A percentile compares a stretch with the other conserved stretches of the same genome.
Evolutionary conservation across 306 rosid genomes (phyloP).

Genomic region (Malus fusca): DNA sequence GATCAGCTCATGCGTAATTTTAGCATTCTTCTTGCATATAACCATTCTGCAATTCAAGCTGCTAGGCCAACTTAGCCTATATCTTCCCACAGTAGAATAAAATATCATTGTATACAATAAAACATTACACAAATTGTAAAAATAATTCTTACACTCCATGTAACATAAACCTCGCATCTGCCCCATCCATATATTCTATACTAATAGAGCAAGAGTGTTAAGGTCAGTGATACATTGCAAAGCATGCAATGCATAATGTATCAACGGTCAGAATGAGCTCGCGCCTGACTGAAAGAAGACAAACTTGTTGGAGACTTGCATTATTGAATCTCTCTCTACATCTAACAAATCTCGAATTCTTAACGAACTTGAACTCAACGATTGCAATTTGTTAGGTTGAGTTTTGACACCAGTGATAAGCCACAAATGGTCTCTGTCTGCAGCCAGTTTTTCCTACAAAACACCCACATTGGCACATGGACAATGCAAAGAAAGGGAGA

Average conservation of each 20-base stretch:
- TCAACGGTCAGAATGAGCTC: neutral
- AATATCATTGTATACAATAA: too few species aligned
- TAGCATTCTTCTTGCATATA: neutral
- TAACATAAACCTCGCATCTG: too few species aligned
- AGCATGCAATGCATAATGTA: neutral
- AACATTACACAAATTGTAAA: too few species aligned
- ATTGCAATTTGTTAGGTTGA: constrained; percentile 11
- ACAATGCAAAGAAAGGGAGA: neutral
- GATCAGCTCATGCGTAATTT: too few species aligned
- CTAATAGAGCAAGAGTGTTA: too few species aligned
- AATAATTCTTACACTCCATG: too few species aligned
- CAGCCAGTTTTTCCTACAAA: neutral
- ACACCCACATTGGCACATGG: constrained; percentile 26
- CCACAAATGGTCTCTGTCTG: constrained; percentile 9
- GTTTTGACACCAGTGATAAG: neutral
- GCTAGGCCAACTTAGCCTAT: neutral
- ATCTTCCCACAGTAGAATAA: too few species aligned
- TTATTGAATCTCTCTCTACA: neutral
- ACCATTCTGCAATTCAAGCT: too few species aligned
- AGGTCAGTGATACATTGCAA: too few species aligned
- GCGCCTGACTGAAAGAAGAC: too few species aligned
- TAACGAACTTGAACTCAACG: neutral
- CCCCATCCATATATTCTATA: too few species aligned
- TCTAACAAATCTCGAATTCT: too few species aligned
- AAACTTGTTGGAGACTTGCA: neutral